Percentiles rank a stretch among this genome's conserved stretches.
These are phyloP conservation scores for Sporisorium graminicola DNA, from an alignment of 1,284 basidiomycete species.

Conservation along the genomic window DNA sequence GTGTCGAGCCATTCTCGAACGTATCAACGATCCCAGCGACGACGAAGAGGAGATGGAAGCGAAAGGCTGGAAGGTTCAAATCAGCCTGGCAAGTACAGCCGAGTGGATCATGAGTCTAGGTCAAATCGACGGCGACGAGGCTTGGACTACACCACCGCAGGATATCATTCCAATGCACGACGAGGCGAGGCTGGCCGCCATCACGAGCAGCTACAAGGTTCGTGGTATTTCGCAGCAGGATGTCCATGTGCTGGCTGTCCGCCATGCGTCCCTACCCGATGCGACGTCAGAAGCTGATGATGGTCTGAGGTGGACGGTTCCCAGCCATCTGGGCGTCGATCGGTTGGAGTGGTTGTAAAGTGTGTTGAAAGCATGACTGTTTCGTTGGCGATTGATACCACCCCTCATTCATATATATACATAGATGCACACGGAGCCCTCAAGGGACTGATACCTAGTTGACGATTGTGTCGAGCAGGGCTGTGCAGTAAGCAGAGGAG, in stretches of 20 bases:
- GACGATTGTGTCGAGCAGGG: no score
- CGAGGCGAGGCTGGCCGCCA: background rate
- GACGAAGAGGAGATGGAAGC: background rate
- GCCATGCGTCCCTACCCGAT: constrained; percentile 10
- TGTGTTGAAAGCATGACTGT: background rate
- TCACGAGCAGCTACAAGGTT: constrained; percentile 17
- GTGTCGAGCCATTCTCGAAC: constrained; percentile 20
- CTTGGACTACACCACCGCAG: constrained; percentile 22
- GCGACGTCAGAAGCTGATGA: background rate
- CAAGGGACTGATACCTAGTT: no score
- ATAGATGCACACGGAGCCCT: background rate
- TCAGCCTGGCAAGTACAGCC: constrained; percentile 30
- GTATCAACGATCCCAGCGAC: background rate
- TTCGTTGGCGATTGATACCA: background rate
- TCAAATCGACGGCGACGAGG: constrained; percentile 19
- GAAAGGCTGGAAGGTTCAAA: constrained; percentile 34
- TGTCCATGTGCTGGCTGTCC: constrained; percentile 21
- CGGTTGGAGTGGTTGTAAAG: constrained; percentile 14
- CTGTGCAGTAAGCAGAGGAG: no score
- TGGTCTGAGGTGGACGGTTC: constrained; percentile 19
- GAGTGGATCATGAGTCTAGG: constrained; percentile 37
- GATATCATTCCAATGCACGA: constrained; percentile 6
- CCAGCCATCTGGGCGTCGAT: constrained; percentile 30
- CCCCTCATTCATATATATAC: no score
- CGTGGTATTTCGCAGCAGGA: constrained; percentile 1